A percentile compares a stretch with the other conserved stretches of the same genome.
Evolutionary conservation across 192 early-diverging fungal species (phyloP).

Genomic region (Coemansia sp.): DNA sequence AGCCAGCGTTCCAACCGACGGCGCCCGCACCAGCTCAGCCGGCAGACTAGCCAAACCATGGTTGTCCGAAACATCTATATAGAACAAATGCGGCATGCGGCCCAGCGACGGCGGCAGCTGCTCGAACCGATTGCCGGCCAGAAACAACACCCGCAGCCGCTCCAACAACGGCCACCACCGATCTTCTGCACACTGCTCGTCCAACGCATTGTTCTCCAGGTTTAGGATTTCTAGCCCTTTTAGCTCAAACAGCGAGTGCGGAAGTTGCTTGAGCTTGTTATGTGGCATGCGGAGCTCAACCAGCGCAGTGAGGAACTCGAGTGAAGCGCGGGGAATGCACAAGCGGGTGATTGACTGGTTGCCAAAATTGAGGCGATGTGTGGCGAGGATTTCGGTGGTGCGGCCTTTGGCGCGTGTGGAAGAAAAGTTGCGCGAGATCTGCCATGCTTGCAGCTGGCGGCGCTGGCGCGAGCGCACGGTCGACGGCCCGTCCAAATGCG

Average conservation of each 20-base stretch:
- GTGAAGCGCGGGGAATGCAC: constrained; percentile 23
- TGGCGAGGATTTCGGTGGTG: constrained; percentile 36
- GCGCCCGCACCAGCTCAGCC: constrained; percentile 24
- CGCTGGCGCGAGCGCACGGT: not conserved
- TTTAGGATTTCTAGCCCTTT: constrained; percentile 46
- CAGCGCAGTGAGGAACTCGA: constrained; percentile 16
- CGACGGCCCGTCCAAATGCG: not conserved
- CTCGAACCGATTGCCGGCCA: constrained; percentile 31
- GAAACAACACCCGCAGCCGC: constrained; percentile 37
- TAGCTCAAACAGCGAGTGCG: constrained; percentile 31
- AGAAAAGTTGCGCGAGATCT: constrained; percentile 37
- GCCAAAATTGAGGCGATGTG: constrained; percentile 42
- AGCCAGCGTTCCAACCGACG: constrained; percentile 32
- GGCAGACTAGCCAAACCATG: constrained; percentile 16
- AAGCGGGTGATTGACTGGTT: constrained; percentile 35
- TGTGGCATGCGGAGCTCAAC: constrained; percentile 48
- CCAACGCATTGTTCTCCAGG: constrained; percentile 37
- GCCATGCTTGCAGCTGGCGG: constrained; percentile 38
- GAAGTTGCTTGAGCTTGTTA: constrained; percentile 39
- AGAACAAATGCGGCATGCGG: constrained; percentile 40
- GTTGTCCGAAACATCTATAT: constrained; percentile 45
- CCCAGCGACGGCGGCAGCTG: constrained; percentile 35
- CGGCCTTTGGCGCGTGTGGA: not conserved
- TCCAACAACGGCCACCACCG: constrained; percentile 19
- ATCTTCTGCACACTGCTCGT: constrained; percentile 12